phyloP scores from a whole-genome alignment of 2,329 filamentous ascomycete genomes.

The Phyllosticta citriasiana region DNA sequence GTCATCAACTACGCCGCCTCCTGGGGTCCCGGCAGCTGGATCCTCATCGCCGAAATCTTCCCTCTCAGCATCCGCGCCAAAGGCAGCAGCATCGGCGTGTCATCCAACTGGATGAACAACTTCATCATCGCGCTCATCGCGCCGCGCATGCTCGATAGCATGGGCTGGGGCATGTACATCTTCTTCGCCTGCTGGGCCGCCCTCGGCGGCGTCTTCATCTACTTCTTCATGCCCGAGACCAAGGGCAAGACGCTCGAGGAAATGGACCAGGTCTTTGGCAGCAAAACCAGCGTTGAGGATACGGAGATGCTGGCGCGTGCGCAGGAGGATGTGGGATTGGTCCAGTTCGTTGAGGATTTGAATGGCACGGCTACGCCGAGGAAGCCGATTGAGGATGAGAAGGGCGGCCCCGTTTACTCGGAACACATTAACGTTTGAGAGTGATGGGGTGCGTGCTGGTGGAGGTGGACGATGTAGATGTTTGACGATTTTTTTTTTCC shows the following conservation, averaged over 20 bases:
- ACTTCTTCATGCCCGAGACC: constrained; percentile 24
- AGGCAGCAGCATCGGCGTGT: constrained; percentile 42
- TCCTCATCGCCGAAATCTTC: constrained; percentile 30
- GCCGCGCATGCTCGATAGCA: constrained; percentile 51
- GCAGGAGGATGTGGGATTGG: neutral
- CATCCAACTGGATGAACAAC: constrained; percentile 50
- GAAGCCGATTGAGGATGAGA: neutral
- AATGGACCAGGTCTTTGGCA: constrained; percentile 20
- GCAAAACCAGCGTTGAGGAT: neutral
- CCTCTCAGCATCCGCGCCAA: constrained; percentile 38
- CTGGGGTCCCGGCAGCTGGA: constrained; percentile 70
- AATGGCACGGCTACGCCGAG: neutral
- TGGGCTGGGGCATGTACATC: constrained; percentile 33
- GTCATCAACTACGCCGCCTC: constrained; percentile 55
- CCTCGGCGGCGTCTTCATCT: constrained; percentile 14
- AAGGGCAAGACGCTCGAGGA: constrained; percentile 23
- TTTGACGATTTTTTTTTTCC: neutral
- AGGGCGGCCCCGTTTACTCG: neutral
- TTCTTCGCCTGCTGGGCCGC: constrained; percentile 20
- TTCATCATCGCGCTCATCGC: constrained; percentile 56
- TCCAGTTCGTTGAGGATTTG: neutral
- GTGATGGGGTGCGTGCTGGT: neutral
- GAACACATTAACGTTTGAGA: neutral
- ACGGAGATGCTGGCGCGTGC: neutral
- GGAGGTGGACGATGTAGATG: neutral